Evolutionary conservation across 2,329 filamentous ascomycete species (phyloP), one percentile per base, ranked within the genome.

Genomic region (Gnomoniopsis smithogilvyi): DNA sequence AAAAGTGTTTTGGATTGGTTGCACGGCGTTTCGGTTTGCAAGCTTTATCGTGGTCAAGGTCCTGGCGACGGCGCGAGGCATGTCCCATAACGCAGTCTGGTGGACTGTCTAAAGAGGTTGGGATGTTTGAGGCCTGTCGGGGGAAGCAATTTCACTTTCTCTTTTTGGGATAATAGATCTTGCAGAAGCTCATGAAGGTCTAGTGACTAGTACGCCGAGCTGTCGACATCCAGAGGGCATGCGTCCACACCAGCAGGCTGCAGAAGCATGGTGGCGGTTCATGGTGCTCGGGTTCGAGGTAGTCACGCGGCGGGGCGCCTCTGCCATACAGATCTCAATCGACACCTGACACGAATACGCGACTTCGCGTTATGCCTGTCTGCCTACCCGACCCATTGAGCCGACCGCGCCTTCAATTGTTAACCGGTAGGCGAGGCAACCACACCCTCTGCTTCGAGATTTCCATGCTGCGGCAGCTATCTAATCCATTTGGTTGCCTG

Each of bases 1-100:
- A n/a, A 41, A 46, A 1, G 14, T 50, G 49, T 43, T 10, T 46
- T 51, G 51, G 8, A 33, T 54, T 48, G 22, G 50, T 53, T 60
- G 60, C 54, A 52, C 48, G 60, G 57, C 57, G 60, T 62, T 57
- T 45, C 43, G 57, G 60, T 33, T 43, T 48, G 45, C 41, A 38
- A 33, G 30, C 45, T 45, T 30, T 60, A 43, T 53, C 19, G 36
- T 15, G 11, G 2, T 24, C 45, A 41, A 48, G 30, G 36, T 19
- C 38, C 26, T 12, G 46, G 46, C 22, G 11, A 56, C 19, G 47
- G 48, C 41, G 36, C 48, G 15, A 51, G 33, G 46, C 51, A 55
- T 46, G 51, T 26, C 51, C 11, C 17, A 22, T 24, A 19, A 45
- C 45, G 4, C 36, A 15, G 36, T 4, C 36, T 46, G 43, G 3